Conservation (phyloP, 2,329 filamentous ascomycete species). For the Aspergillus caelatus region DNA sequence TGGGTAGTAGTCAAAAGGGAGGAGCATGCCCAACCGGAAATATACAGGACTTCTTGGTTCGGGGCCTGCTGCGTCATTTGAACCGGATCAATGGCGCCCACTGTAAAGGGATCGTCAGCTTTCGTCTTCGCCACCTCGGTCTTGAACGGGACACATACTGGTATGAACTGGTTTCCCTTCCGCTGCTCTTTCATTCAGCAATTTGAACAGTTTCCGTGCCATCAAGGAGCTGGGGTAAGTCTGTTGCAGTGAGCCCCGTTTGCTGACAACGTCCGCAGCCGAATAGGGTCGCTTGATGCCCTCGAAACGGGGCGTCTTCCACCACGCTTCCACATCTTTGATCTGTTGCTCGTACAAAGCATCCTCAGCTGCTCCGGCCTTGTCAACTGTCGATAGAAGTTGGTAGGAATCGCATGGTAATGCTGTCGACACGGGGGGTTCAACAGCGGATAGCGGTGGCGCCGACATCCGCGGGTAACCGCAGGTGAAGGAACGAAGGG, state of each 20-base stretch:
- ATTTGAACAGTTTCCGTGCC: constrained; percentile 90
- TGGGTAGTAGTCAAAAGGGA: constrained; percentile 91
- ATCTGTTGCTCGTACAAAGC: constrained; percentile 82
- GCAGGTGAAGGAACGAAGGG: constrained; percentile 39
- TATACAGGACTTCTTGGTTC: constrained; percentile 93
- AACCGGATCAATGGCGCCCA: constrained; percentile 97
- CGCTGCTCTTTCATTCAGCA: constrained; percentile 76
- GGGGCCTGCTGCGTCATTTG: constrained; percentile 99
- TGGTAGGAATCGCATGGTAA: constrained; percentile 80
- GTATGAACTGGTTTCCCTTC: constrained; percentile 91
- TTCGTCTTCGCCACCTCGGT: background rate
- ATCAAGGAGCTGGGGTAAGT: constrained; percentile 90
- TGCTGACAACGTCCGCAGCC: constrained; percentile 87
- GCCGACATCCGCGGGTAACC: constrained; percentile 57
- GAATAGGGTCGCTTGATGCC: constrained; percentile 92
- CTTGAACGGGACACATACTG: constrained; percentile 54
- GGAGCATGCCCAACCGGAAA: constrained; percentile 97
- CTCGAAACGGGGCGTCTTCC: constrained; percentile 78
- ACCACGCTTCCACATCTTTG: constrained; percentile 86
- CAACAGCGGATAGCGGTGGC: constrained; percentile 53
- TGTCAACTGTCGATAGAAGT: constrained; percentile 74
- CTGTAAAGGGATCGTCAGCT: constrained; percentile 48
- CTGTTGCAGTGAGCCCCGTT: constrained; percentile 84
- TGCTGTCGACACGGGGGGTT: constrained; percentile 63
- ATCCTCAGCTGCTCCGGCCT: constrained; percentile 80